Evolutionary conservation across 2,329 filamentous ascomycete species (phyloP).

Genomic region (Phaeophleospora eucalypticola): DNA sequence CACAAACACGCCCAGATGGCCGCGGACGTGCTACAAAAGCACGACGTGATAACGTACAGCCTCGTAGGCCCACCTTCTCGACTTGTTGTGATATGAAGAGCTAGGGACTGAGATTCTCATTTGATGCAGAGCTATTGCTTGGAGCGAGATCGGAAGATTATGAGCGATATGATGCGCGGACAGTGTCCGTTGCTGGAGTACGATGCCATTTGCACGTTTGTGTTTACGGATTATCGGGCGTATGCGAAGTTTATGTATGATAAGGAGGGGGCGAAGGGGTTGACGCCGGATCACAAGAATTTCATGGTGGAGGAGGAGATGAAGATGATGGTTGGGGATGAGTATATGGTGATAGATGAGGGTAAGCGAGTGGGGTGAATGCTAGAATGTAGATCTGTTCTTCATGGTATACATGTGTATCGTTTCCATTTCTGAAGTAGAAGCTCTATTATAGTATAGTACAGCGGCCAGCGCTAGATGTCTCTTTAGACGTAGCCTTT

Average conservation of each 20-base stretch:
- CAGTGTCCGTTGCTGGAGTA: conserved; percentile 42
- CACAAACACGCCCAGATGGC: conserved; percentile 43
- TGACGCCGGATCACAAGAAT: conserved; percentile 34
- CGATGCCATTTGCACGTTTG: conserved; percentile 48
- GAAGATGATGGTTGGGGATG: conserved; percentile 46
- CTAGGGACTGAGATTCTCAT: conserved; percentile 7
- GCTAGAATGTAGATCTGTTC: no score
- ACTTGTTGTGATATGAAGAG: not conserved
- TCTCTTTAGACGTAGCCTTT: conserved; percentile 45
- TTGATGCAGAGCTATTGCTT: conserved; percentile 42
- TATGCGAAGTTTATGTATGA: conserved; percentile 46
- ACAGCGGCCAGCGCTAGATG: conserved; percentile 10
- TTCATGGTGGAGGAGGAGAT: conserved; percentile 36
- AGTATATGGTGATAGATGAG: conserved; percentile 33
- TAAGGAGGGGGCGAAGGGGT: conserved; percentile 38
- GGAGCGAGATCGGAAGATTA: conserved; percentile 41
- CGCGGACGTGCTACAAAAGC: conserved; percentile 41
- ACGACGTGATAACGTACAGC: conserved; percentile 44
- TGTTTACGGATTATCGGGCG: conserved; percentile 45
- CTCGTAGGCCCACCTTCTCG: conserved; percentile 33
- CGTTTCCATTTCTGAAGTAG: not conserved
- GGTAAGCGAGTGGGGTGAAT: conserved; percentile 36
- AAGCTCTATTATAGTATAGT: not conserved
- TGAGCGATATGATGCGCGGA: conserved; percentile 45
- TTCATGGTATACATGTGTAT: not conserved